phyloP scores from a whole-genome alignment of 306 rosid species.

The Canavalia gladiata region DNA sequence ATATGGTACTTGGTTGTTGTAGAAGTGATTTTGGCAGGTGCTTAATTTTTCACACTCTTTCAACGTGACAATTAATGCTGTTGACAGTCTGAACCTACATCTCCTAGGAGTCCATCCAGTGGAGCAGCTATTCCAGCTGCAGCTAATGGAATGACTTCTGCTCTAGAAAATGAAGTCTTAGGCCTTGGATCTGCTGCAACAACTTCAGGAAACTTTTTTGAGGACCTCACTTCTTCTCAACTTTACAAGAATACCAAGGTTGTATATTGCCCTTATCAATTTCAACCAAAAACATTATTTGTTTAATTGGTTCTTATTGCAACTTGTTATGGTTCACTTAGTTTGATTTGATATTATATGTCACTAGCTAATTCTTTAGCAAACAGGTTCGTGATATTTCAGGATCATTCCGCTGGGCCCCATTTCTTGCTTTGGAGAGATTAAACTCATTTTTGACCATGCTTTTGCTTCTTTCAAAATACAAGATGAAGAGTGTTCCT shows the following conservation, averaged over 20 bases:
- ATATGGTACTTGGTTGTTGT: not conserved
- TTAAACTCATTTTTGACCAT: constrained; percentile 85
- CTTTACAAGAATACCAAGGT: constrained; percentile 86
- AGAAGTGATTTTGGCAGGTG: constrained; percentile 14
- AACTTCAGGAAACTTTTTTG: constrained; percentile 83
- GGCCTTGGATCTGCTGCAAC: constrained; percentile 65
- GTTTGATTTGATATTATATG: not conserved
- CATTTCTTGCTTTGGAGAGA: constrained; percentile 85
- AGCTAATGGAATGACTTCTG: constrained; percentile 51
- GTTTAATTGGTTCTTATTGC: constrained; percentile 11
- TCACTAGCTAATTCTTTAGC: constrained; percentile 39
- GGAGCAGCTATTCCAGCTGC: constrained; percentile 58
- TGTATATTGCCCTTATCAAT: not conserved
- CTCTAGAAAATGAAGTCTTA: constrained; percentile 47
- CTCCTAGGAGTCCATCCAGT: constrained; percentile 68
- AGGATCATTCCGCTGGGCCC: constrained; percentile 96
- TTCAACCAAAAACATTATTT: not conserved
- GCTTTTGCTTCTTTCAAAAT: constrained; percentile 90
- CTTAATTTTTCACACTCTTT: constrained; percentile 35
- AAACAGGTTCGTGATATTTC: constrained; percentile 86
- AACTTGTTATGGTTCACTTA: not conserved
- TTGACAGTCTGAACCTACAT: constrained; percentile 75
- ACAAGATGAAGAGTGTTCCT: constrained; percentile 89
- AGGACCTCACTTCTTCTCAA: constrained; percentile 79
- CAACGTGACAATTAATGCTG: constrained; percentile 42